Base-by-base conservation (phyloP, 116 monocot species). In the Posidonia oceanica region DNA sequence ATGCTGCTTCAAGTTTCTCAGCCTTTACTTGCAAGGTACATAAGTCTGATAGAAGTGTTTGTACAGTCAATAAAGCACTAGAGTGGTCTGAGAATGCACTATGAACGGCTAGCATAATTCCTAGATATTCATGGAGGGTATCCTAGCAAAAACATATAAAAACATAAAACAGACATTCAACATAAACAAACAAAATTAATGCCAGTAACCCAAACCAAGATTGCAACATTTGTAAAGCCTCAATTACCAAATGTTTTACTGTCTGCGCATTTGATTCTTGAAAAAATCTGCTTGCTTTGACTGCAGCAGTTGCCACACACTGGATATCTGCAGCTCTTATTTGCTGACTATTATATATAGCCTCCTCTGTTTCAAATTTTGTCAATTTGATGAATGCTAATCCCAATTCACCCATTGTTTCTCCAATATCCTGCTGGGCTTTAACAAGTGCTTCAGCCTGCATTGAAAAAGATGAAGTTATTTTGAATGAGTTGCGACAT, bases 91-190 rank as follows among this genome's bases (percentile, higher is more conserved):
- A 75, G 72, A 93, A 99, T 70, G 98, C 98, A 80, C 70, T 74
- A n/a, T 82, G 85, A 63, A 99, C 80, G 52, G 90, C 76, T 69
- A 93, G 56, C 98, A 99, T 93, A 56, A 82, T 14, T 53, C 93
- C 98, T 21, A 99, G 77, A 76, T 99, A 90, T 64, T 99, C 98
- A 74, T 93, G 93, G 60, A 99, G 76, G 42, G 76, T 87, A 75
- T 90, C 86, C 98, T 99, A 81, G 52, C 8, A 76, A 77, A 69
- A 75, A 57, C 63, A 63, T 17, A 76, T 66, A 69, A 2, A 21
- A 71, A 64, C 22, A 48, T 6, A 39, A 36, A 20, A 56, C 57
- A 42, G n/a, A 38, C 70, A 70, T 5, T 29, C 16, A 51, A 6
- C 18, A 15, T 7, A 70, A 8, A 40, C 29, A 20, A 29, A 38